Percentiles rank a stretch among this genome's conserved stretches.
These are phyloP conservation scores for Paxillus involutus DNA, from an alignment of 768 basidiomycete species.

Conservation along the genomic window DNA sequence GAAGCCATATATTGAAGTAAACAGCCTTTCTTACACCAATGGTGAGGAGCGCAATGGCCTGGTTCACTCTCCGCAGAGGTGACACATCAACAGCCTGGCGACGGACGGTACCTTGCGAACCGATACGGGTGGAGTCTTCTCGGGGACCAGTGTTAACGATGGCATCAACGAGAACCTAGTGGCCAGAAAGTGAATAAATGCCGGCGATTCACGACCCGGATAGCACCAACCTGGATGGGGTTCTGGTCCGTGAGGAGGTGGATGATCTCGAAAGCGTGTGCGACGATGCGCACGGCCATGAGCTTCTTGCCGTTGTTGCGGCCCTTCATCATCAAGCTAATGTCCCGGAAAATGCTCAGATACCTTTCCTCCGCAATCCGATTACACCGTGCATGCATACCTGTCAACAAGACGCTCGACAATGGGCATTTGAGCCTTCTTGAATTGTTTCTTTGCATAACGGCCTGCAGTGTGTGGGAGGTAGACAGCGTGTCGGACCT, in stretches of 20 bases:
- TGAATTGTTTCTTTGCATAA: conserved; percentile 99
- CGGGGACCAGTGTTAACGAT: conserved; percentile 99
- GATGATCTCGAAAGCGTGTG: conserved; percentile 99
- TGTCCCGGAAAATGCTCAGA: background rate
- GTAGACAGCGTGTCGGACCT: conserved; percentile 97
- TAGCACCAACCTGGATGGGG: conserved; percentile 84
- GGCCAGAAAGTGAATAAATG: background rate
- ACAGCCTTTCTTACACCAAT: conserved; percentile 70
- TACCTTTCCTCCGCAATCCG: background rate
- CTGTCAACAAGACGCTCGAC: conserved; percentile 98
- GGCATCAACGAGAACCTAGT: conserved; percentile 90
- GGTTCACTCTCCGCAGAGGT: conserved; percentile 96
- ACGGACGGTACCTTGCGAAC: conserved; percentile 99
- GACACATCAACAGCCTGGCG: conserved; percentile 99
- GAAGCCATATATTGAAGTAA: background rate
- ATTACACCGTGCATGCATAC: conserved; percentile 40
- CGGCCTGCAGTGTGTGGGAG: conserved; percentile 98
- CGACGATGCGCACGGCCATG: conserved; percentile 97
- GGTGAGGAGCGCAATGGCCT: conserved; percentile 93
- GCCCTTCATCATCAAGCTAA: conserved; percentile 99
- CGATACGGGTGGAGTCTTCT: conserved; percentile 99
- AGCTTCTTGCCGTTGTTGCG: conserved; percentile 99
- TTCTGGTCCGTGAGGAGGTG: conserved; percentile 99
- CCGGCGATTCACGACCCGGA: background rate
- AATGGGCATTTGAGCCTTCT: conserved; percentile 99